Percentiles rank a stretch among this genome's conserved stretches.
Conservation (phyloP, 495 filamentous ascomycete genomes). For the Penicillium lagena region DNA sequence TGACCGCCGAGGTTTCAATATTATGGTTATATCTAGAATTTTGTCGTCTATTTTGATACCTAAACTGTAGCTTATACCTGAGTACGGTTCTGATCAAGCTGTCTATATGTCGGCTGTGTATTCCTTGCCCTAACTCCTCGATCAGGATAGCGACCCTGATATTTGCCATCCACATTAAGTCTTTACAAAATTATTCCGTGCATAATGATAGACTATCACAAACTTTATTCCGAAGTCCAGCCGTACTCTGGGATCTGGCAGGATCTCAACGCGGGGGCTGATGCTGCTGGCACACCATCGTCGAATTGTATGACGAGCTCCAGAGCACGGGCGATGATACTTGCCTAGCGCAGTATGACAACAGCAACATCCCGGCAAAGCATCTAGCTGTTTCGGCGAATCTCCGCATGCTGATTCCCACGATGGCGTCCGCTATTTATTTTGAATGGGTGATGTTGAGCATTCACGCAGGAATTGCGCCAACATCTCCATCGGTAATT, state of each 20-base stretch:
- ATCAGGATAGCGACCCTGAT: too few relatives aligned
- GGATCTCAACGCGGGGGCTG: neutral
- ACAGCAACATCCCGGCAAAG: neutral
- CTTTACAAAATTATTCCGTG: too few relatives aligned
- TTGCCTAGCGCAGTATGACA: slow-evolving; percentile 3
- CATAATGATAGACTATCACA: too few relatives aligned
- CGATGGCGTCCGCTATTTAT: neutral
- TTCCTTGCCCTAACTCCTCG: too few relatives aligned
- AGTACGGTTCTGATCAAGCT: too few relatives aligned
- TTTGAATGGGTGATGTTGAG: neutral
- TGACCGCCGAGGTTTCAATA: too few relatives aligned
- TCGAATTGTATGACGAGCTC: slow-evolving; percentile 16
- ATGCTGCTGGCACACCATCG: slow-evolving; percentile 16
- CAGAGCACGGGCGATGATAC: slow-evolving; percentile 1
- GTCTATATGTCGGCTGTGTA: too few relatives aligned
- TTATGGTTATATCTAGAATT: too few relatives aligned
- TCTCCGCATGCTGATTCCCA: neutral
- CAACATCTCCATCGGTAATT: slow-evolving; percentile 4
- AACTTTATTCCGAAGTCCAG: too few relatives aligned
- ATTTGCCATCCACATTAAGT: too few relatives aligned
- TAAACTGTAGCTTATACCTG: too few relatives aligned
- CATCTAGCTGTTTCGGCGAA: neutral
- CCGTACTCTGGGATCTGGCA: neutral
- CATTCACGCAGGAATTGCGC: slow-evolving; percentile 13
- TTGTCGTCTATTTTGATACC: too few relatives aligned